These are phyloP conservation scores for Myxozyma vanderwaltii DNA, from an alignment of 805 yeast species.

Conservation along the genomic window DNA sequence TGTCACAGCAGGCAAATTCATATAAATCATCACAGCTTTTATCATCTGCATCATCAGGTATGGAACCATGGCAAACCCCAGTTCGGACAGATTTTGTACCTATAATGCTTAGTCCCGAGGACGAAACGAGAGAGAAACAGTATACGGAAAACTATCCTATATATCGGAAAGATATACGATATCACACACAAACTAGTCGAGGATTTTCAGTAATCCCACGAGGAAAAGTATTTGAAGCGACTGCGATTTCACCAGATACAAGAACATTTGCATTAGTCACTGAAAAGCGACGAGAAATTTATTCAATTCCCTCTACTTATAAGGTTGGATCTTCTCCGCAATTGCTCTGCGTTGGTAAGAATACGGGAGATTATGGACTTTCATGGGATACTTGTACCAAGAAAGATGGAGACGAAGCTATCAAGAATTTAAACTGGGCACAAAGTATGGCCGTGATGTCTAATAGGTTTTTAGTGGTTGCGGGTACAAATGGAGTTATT, in stretches of 20 bases:
- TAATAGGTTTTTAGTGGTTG: slow-evolving; percentile 59
- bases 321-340: slow-evolving; percentile 55
- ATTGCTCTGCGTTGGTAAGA: slow-evolving; percentile 66
- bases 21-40: slow-evolving; percentile 7
- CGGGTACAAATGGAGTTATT: slow-evolving; percentile 73
- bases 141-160: slow-evolving; percentile 83
- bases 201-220: slow-evolving; percentile 52
- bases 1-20: slow-evolving; percentile 8
- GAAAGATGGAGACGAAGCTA: slow-evolving; percentile 15
- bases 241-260: slow-evolving; percentile 66
- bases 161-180: slow-evolving; percentile 63
- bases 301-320: slow-evolving; percentile 48
- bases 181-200: slow-evolving; percentile 54
- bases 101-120: slow-evolving; percentile 27
- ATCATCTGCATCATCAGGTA: slow-evolving; percentile 18
- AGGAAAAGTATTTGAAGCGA: slow-evolving; percentile 49
- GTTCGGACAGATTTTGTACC: slow-evolving; percentile 13
- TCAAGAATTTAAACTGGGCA: slow-evolving; percentile 35
- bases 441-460: slow-evolving; percentile 49
- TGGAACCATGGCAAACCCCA: slow-evolving; percentile 23
- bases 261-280: slow-evolving; percentile 65
- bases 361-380: slow-evolving; percentile 67
- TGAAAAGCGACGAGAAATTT: slow-evolving; percentile 75
- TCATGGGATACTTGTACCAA: slow-evolving; percentile 34
- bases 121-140: slow-evolving; percentile 56